Percentiles rank a stretch among this genome's conserved stretches.
These are phyloP conservation scores for Gossypium bickii DNA, from an alignment of 345 rosid species.

Conservation along the genomic window DNA sequence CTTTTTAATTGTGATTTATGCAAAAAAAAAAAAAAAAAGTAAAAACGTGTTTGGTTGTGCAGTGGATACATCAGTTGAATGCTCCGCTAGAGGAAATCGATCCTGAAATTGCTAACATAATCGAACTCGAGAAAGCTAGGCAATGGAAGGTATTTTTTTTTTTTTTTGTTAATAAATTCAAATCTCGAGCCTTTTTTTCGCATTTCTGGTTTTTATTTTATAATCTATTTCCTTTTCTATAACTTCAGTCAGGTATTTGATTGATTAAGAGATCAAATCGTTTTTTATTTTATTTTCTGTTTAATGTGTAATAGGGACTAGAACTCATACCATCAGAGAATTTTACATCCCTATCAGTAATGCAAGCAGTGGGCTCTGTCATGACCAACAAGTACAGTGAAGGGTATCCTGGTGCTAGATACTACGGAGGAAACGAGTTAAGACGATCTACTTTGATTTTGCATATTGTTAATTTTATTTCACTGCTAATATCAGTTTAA, in stretches of 20 bases:
- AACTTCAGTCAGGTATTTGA: neutral
- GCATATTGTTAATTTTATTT: neutral
- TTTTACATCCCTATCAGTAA: constrained; percentile 83
- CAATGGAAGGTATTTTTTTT: constrained; percentile 73
- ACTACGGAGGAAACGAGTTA: constrained; percentile 97
- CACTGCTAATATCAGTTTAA: neutral
- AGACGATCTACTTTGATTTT: constrained; percentile 15
- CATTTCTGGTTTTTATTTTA: neutral
- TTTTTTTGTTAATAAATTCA: neutral
- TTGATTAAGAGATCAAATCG: neutral
- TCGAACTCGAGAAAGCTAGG: constrained; percentile 94
- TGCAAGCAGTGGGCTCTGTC: constrained; percentile 95
- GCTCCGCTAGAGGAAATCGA: constrained; percentile 70
- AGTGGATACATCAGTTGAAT: constrained; percentile 89
- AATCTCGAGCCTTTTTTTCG: neutral
- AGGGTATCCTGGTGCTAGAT: constrained; percentile 94
- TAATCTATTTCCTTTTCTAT: neutral
- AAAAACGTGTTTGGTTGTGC: neutral
- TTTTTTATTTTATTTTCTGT: neutral
- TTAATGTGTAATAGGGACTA: constrained; percentile 50
- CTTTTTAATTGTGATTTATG: constrained; percentile 12
- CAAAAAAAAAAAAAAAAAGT: too few relatives aligned
- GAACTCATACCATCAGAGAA: constrained; percentile 94
- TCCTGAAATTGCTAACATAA: constrained; percentile 82
- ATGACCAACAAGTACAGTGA: constrained; percentile 96